phyloP scores from a whole-genome alignment of 768 basidiomycete genomes.

The Trametes villosa region DNA sequence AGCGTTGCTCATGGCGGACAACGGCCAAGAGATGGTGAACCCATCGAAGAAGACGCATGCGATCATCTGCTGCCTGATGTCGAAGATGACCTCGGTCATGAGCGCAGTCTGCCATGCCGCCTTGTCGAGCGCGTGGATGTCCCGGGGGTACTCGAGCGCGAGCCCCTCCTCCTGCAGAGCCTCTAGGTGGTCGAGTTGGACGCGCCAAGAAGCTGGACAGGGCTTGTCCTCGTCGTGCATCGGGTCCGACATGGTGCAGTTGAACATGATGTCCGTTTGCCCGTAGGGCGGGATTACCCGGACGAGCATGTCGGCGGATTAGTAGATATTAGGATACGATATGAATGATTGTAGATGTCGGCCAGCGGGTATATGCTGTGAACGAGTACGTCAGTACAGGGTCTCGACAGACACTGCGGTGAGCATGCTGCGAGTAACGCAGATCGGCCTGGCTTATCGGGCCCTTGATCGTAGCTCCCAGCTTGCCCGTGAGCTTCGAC shows the following conservation, averaged over 20 bases:
- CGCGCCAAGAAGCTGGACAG: constrained; percentile 13
- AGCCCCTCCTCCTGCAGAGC: constrained; percentile 48
- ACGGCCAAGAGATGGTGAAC: constrained; percentile 50
- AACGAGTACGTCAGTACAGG: not conserved
- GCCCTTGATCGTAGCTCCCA: too few relatives aligned
- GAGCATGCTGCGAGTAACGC: too few relatives aligned
- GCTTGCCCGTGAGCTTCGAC: too few relatives aligned
- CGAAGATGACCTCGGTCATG: constrained; percentile 63
- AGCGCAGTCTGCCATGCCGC: constrained; percentile 59
- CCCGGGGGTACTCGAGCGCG: constrained; percentile 51
- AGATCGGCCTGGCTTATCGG: too few relatives aligned
- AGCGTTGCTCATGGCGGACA: constrained; percentile 32
- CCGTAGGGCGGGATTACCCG: constrained; percentile 50
- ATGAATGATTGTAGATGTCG: constrained; percentile 9
- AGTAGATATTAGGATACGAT: constrained; percentile 13
- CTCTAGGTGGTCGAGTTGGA: constrained; percentile 9
- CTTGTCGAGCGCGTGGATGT: constrained; percentile 63
- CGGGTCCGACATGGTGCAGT: constrained; percentile 51
- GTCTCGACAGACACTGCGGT: not conserved
- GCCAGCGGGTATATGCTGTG: constrained; percentile 17
- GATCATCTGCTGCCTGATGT: constrained; percentile 52
- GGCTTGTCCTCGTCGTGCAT: constrained; percentile 12
- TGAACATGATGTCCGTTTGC: constrained; percentile 62
- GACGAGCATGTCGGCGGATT: constrained; percentile 53
- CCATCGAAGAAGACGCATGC: constrained; percentile 64